A percentile compares a stretch with the other conserved stretches of the same genome.
phyloP scores from a whole-genome alignment of 2,329 filamentous ascomycete species.

The Trichoderma koningiopsis region DNA sequence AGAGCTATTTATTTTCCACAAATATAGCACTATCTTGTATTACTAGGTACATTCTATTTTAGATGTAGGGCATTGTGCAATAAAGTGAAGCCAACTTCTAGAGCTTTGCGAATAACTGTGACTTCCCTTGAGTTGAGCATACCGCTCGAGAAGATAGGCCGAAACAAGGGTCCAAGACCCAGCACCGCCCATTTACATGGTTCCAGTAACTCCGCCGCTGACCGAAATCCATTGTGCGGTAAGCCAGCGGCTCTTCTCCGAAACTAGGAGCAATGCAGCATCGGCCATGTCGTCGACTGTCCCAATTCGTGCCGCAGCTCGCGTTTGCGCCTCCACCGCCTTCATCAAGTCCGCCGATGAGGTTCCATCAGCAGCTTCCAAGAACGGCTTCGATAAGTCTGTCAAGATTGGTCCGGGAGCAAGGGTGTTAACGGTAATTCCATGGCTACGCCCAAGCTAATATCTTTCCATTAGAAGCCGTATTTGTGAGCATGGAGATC shows the following conservation, averaged over 20 bases:
- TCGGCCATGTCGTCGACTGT: conserved; percentile 41
- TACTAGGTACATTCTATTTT: background rate
- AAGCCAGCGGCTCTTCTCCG: conserved; percentile 30
- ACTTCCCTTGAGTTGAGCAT: background rate
- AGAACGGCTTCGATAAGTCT: background rate
- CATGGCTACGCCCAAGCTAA: conserved; percentile 28
- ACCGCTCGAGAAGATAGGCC: background rate
- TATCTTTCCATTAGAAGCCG: background rate
- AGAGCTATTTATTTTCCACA: background rate
- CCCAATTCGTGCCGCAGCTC: conserved; percentile 35
- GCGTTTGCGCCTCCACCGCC: background rate
- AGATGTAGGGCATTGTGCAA: background rate
- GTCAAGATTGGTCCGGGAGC: conserved; percentile 39
- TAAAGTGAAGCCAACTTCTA: background rate
- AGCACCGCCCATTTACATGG: background rate
- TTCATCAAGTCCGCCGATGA: conserved; percentile 33
- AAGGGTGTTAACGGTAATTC: conserved; percentile 43
- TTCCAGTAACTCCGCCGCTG: conserved; percentile 28
- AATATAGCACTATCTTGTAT: background rate
- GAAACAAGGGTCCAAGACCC: background rate
- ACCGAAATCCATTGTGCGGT: conserved; percentile 30
- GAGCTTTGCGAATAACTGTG: background rate
- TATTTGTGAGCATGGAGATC: background rate
- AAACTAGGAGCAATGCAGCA: conserved; percentile 25
- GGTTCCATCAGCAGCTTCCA: conserved; percentile 35